Conservation (phyloP, 176 grass and related monocot genomes). For the Elaeis guineensis region DNA sequence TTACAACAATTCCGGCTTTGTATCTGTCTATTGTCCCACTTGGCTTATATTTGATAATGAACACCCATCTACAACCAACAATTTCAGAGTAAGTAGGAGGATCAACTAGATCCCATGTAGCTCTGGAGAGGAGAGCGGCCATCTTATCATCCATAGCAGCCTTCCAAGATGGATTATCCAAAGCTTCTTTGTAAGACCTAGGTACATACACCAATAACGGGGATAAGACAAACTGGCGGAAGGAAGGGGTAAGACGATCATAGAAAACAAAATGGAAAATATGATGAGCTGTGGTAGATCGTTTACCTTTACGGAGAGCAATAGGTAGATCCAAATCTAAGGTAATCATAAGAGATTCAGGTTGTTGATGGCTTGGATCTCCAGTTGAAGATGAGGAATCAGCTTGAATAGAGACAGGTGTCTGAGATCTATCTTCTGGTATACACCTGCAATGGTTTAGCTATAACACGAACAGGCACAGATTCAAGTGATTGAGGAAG, state of each 20-base stretch:
- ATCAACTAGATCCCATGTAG: neutral
- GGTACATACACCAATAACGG: neutral
- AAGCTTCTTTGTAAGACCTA: neutral
- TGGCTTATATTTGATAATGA: neutral
- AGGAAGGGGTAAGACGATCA: neutral
- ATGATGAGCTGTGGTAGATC: neutral
- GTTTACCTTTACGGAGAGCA: neutral
- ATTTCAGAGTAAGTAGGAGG: neutral
- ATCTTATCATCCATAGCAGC: neutral
- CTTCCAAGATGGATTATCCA: neutral
- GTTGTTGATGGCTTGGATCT: too few species aligned
- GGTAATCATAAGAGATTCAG: too few species aligned
- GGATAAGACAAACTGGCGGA: neutral
- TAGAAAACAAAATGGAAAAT: neutral
- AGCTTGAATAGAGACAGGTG: too few species aligned
- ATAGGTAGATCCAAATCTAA: neutral
- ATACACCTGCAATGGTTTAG: too few species aligned
- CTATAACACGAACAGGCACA: neutral
- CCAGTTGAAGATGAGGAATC: too few species aligned
- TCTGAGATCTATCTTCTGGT: too few species aligned
- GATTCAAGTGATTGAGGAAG: neutral
- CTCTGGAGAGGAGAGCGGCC: neutral
- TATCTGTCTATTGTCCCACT: neutral
- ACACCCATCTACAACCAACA: neutral
- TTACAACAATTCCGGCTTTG: neutral